These are phyloP conservation scores for Suhomyces chickasaworum DNA, from an alignment of 1,139 yeast species.

Conservation along the genomic window DNA sequence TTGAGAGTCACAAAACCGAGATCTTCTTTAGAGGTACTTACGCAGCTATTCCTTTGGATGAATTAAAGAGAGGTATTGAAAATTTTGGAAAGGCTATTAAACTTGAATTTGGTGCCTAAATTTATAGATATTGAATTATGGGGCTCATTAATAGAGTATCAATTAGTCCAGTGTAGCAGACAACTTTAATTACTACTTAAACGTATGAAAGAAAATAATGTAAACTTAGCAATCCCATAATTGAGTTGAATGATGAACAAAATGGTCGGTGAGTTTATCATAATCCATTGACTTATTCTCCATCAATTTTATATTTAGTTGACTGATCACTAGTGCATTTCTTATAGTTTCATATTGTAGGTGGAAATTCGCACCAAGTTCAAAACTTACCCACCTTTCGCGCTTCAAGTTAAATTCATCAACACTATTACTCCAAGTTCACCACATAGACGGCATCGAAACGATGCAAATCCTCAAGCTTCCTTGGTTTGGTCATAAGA, in stretches of 20 bases:
- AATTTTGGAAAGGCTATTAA: slow-evolving; percentile 63
- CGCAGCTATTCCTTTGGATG: slow-evolving; percentile 75
- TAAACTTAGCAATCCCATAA: no score
- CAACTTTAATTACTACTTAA: no score
- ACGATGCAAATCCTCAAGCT: slow-evolving; percentile 75
- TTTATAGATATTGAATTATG: slow-evolving; percentile 13
- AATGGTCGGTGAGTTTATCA: no score
- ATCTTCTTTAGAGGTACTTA: slow-evolving; percentile 89
- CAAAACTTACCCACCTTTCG: not conserved
- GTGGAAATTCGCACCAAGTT: not conserved
- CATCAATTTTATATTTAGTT: no score
- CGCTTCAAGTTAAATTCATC: not conserved
- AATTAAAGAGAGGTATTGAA: slow-evolving; percentile 59
- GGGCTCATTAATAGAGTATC: not conserved
- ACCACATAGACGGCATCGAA: not conserved
- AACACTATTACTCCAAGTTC: not conserved
- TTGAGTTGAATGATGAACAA: no score
- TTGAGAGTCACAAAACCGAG: slow-evolving; percentile 38
- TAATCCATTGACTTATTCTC: no score
- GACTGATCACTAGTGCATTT: no score
- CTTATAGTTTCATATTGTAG: no score
- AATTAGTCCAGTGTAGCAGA: not conserved
- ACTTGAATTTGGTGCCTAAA: slow-evolving; percentile 36
- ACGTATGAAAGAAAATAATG: no score
- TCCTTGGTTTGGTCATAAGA: slow-evolving; percentile 80